Evolutionary conservation across 306 rosid genomes (phyloP).

Genomic region (Hippophae rhamnoides): DNA sequence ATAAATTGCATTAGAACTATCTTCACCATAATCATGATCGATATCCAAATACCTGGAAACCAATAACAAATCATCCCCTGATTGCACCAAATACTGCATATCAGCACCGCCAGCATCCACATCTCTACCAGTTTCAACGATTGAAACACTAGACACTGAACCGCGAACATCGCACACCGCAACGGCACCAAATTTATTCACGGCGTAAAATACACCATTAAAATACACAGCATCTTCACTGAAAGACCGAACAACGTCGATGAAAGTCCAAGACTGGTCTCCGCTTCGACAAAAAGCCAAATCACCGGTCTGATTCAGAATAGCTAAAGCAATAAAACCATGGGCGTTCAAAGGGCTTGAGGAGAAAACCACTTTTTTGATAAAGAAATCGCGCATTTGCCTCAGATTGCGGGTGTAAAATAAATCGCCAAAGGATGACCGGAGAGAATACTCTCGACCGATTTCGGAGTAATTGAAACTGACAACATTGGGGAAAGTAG

Average conservation of each 20-base stretch:
- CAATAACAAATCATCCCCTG: conserved; percentile 37
- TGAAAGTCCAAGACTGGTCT: conserved; percentile 34
- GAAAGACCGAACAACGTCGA: conserved; percentile 22
- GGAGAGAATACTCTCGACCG: conserved; percentile 44
- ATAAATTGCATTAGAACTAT: conserved; percentile 16
- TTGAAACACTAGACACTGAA: conserved; percentile 16
- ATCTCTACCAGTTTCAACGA: conserved; percentile 15
- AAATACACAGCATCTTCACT: conserved; percentile 43
- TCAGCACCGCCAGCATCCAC: conserved; percentile 37
- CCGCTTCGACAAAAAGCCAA: conserved; percentile 39
- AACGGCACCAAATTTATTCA: conserved; percentile 37
- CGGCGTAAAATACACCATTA: conserved; percentile 42
- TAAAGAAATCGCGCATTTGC: conserved; percentile 45
- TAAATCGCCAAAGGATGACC: conserved; percentile 16
- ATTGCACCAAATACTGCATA: conserved; percentile 43
- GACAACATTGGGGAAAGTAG: conserved; percentile 50
- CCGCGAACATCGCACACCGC: conserved; percentile 39
- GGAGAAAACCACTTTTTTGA: conserved; percentile 48
- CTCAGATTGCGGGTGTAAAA: conserved; percentile 23
- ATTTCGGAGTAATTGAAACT: conserved; percentile 40
- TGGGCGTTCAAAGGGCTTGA: conserved; percentile 21
- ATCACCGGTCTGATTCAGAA: conserved; percentile 29
- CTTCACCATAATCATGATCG: conserved; percentile 13
- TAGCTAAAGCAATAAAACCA: conserved; percentile 40
- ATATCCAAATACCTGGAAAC: conserved; percentile 36